Evolutionary conservation across 257 asterid genomes (phyloP).

Genomic region (Gardenia jasminoides): DNA sequence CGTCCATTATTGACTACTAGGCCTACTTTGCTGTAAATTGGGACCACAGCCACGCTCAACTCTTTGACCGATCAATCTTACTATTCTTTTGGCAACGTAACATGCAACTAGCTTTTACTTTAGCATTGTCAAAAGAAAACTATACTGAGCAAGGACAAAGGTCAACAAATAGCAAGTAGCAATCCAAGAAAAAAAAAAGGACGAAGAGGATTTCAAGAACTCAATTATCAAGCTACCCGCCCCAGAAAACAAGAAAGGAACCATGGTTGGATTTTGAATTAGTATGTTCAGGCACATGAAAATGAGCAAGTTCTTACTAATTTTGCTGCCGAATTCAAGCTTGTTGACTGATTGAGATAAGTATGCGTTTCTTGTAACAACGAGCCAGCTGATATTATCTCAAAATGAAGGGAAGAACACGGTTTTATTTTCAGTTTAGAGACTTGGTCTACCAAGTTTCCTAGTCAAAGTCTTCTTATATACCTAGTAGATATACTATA

Average conservation of each 20-base stretch:
- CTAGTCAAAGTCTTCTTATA: not conserved
- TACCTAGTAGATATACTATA: not conserved
- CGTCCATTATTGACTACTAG: not conserved
- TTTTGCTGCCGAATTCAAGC: too few relatives aligned
- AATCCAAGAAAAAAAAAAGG: too few relatives aligned
- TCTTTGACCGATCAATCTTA: not conserved
- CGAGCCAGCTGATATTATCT: too few relatives aligned
- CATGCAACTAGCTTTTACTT: not conserved
- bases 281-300: too few relatives aligned
- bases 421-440: not conserved
- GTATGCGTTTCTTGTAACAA: too few relatives aligned
- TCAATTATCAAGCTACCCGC: too few relatives aligned
- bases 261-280: too few relatives aligned
- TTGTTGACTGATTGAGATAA: not conserved
- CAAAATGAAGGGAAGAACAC: not conserved
- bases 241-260: too few relatives aligned
- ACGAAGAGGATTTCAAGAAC: too few relatives aligned
- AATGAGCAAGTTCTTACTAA: too few relatives aligned
- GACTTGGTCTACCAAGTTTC: not conserved
- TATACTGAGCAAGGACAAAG: not conserved
- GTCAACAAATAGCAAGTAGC: not conserved
- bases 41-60: not conserved
- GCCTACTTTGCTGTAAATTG: too few relatives aligned
- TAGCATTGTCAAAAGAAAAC: too few relatives aligned
- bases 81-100: not conserved